phyloP scores from a whole-genome alignment of 2,329 filamentous ascomycete genomes.

The Penicillium sp. region DNA sequence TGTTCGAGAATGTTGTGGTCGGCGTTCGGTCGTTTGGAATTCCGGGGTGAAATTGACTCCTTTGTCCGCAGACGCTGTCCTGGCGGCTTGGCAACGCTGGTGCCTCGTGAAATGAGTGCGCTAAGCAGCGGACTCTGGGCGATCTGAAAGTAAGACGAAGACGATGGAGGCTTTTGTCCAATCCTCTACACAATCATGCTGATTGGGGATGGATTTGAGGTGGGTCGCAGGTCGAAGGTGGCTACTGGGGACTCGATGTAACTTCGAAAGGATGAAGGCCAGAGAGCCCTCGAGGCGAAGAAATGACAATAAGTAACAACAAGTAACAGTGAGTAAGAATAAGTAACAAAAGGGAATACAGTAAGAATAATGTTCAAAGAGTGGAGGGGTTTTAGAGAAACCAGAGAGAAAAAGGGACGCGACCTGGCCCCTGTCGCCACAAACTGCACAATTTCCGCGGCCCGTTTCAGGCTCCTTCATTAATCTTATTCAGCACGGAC shows the following conservation, averaged over 20 bases:
- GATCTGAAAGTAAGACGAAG: neutral
- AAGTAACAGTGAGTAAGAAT: too few species aligned
- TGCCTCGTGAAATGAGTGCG: neutral
- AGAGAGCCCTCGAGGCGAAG: neutral
- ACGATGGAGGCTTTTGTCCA: neutral
- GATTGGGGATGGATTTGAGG: neutral
- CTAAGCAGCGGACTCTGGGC: neutral
- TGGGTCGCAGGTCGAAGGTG: neutral
- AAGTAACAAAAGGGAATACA: too few species aligned
- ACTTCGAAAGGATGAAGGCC: neutral
- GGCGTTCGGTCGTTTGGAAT: neutral
- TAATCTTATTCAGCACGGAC: neutral
- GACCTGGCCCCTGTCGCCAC: neutral
- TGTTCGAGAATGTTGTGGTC: neutral
- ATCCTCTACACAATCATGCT: neutral
- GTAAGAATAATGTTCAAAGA: neutral
- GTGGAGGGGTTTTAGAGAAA: neutral
- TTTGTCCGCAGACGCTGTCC: neutral
- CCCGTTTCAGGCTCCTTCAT: neutral
- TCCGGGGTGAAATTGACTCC: neutral
- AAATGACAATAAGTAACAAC: neutral
- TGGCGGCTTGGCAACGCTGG: neutral
- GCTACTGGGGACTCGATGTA: neutral
- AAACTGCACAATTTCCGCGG: neutral
- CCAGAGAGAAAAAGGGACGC: neutral